Evolutionary conservation across 148 eudicot species (phyloP).

Genomic region (Silene conica): DNA sequence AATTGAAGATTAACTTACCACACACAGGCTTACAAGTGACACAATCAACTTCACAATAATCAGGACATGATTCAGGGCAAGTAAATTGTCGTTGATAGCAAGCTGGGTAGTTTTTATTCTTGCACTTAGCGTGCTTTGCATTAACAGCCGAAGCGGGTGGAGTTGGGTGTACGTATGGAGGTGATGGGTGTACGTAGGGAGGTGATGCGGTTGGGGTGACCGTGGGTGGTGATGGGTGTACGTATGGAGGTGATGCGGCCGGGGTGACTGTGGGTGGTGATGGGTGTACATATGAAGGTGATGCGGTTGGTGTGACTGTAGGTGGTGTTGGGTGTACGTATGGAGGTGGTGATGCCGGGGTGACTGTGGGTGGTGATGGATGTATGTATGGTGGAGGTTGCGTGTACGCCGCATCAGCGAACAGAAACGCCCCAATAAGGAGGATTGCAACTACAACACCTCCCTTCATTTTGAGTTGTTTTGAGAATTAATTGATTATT

Average conservation of each 20-base stretch:
- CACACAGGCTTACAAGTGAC: slow-evolving; percentile 49
- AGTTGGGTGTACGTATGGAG: too few relatives aligned
- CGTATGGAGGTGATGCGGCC: background rate
- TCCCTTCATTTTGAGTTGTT: slow-evolving; percentile 12
- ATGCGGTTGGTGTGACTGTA: background rate
- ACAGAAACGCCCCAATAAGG: slow-evolving; percentile 5
- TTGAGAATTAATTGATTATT: background rate
- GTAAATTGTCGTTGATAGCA: slow-evolving; percentile 31
- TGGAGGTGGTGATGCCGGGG: background rate
- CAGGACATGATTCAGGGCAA: slow-evolving; percentile 42
- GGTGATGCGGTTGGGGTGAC: background rate
- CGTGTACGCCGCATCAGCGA: slow-evolving; percentile 5
- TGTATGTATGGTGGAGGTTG: slow-evolving; percentile 8
- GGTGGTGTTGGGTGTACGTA: slow-evolving; percentile 2
- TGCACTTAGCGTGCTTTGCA: slow-evolving; percentile 41
- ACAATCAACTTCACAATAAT: slow-evolving; percentile 46
- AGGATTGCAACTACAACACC: background rate
- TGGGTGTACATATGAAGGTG: background rate
- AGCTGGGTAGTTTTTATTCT: slow-evolving; percentile 21
- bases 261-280: background rate
- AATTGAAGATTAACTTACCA: slow-evolving; percentile 24
- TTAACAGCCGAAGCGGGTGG: slow-evolving; percentile 5
- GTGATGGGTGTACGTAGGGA: background rate
- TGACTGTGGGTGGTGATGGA: slow-evolving; percentile 1
- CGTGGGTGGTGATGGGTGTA: background rate